Evolutionary conservation across 2,329 filamentous ascomycete genomes (phyloP), one percentile per base, ranked within the genome.

Genomic region (Parascedosporium putredinis): DNA sequence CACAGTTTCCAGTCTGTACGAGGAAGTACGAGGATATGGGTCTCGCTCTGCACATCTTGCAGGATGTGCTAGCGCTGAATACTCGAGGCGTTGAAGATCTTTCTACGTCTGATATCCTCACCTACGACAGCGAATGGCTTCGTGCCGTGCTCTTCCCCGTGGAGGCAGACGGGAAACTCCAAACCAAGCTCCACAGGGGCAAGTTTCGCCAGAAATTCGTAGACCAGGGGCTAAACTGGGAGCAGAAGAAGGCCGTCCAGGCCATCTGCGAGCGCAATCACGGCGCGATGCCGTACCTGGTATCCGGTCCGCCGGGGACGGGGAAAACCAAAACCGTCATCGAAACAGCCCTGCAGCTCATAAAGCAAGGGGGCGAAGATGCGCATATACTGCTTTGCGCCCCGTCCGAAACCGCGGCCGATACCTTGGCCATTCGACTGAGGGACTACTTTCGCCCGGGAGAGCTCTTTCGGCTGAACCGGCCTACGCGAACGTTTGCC

Each of bases 321-420:
- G 47, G 47, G 14, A 49, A 49, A 22, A 49, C 47, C 7, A 49
- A 49, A 25, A 49, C 47, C 10, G 25, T 49, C 8, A 49, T 49
- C 34, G 47, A 49, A 36, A 33, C 27, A 4, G 47, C 47, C 12
- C 16, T 49, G 47, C 47, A 49, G 36, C 47, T 49, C 2, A 14
- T 43, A n/a, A 38, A 43, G n/a, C 12, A 29, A 3, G 16, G 20
- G 1, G 24, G 31, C 2, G 16, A 24, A n/a, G 16, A 25, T 8
- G 22, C 34, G 14, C 47, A 36, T 31, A 24, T 49, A 18, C 22
- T 49, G 24, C 47, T 49, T 24, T 49, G 47, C 20, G 47, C 47
- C 4, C 47, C 47, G 4, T 49, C 47, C 4, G 47, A 49, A 31
- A 49, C 10, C n/a, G 47, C 47, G 8, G 36, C 47, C 18, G 47